These are phyloP conservation scores for Protomyces arabidopsidicola DNA, from an alignment of 1,139 yeast species.

Conservation along the genomic window DNA sequence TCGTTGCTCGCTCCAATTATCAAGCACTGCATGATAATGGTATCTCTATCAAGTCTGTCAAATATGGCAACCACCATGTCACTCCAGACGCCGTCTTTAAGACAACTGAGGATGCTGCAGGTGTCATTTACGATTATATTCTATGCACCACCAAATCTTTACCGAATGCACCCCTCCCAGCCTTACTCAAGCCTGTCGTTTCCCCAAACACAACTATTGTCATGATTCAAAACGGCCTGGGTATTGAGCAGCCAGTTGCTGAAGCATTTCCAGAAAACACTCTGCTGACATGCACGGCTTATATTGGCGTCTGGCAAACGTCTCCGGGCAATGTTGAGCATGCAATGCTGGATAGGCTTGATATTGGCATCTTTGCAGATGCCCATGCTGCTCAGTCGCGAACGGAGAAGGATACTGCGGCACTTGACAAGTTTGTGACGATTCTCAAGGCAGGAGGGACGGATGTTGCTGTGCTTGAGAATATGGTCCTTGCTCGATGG, in stretches of 20 bases:
- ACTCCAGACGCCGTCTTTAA: conserved; percentile 1
- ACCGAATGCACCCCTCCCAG: conserved; percentile 61
- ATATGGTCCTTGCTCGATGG: conserved; percentile 50
- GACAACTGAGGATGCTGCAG: conserved; percentile 29
- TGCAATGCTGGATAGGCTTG: conserved; percentile 50
- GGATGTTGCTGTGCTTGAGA: background rate
- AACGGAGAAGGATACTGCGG: background rate
- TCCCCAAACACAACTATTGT: conserved; percentile 51
- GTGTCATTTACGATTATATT: conserved; percentile 56
- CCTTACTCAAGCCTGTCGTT: conserved; percentile 52
- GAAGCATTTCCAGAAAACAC: conserved; percentile 53
- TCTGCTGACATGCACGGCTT: conserved; percentile 60
- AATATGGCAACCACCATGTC: conserved; percentile 49
- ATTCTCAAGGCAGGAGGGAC: conserved; percentile 15
- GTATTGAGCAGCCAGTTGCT: conserved; percentile 59
- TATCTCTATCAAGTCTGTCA: conserved; percentile 55
- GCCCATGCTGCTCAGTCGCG: background rate
- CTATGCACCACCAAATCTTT: conserved; percentile 65
- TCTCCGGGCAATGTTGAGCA: conserved; percentile 49
- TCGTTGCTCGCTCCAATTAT: conserved; percentile 63
- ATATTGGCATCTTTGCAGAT: conserved; percentile 45
- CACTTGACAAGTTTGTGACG: conserved; percentile 25
- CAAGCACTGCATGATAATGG: conserved; percentile 52
- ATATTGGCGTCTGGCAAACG: conserved; percentile 62
- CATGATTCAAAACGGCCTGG: conserved; percentile 68